Evolutionary conservation across 768 basidiomycete species (phyloP).

Genomic region (Aureoboletus auriporus): DNA sequence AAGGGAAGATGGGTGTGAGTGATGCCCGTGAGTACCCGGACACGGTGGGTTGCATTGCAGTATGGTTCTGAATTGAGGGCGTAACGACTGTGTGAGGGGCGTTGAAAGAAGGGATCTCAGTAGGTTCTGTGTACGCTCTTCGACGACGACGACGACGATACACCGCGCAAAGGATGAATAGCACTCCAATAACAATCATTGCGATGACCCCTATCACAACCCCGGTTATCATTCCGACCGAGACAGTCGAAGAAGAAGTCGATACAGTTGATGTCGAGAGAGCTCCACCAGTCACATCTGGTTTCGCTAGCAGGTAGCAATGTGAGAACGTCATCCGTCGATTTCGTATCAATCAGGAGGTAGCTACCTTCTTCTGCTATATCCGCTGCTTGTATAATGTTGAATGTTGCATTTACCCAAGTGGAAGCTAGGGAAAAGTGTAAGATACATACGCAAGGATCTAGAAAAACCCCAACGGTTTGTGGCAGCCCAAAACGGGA

Average conservation of each 20-base stretch:
- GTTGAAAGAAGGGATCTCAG: background rate
- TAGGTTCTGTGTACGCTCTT: background rate
- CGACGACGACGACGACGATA: slow-evolving; percentile 14
- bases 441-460: background rate
- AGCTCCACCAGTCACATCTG: slow-evolving; percentile 17
- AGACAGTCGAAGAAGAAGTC: slow-evolving; percentile 5
- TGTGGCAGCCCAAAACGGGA: slow-evolving; percentile 22
- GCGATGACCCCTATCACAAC: slow-evolving; percentile 18
- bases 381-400: slow-evolving; percentile 6
- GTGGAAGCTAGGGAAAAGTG: slow-evolving; percentile 10
- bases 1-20: background rate
- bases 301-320: background rate
- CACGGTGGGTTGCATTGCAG: background rate
- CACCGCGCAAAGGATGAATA: slow-evolving; percentile 9
- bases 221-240: slow-evolving; percentile 17
- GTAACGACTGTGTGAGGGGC: background rate
- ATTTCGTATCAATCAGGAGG: background rate
- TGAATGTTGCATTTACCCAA: slow-evolving; percentile 18
- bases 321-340: background rate
- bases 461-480: slow-evolving; percentile 14
- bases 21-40: background rate
- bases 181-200: slow-evolving; percentile 11
- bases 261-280: slow-evolving; percentile 4
- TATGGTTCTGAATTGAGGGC: background rate
- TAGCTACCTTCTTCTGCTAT: slow-evolving; percentile 9